phyloP scores from a whole-genome alignment of 768 basidiomycete species.

The Rhodosporidiobolus odoratus region DNA sequence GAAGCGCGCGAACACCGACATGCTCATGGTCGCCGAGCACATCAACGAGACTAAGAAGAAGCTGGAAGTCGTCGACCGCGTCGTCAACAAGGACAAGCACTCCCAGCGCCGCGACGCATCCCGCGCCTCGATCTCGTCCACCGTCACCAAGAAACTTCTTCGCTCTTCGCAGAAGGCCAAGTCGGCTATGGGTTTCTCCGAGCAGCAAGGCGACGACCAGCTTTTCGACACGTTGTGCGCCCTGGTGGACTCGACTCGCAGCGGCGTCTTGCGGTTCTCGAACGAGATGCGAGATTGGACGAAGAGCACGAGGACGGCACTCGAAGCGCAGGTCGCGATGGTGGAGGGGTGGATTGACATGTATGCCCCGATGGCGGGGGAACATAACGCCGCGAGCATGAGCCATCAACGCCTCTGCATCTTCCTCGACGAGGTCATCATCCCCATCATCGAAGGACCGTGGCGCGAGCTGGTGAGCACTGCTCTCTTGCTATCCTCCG shows the following conservation, averaged over 20 bases:
- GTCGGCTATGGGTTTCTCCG: slow-evolving; percentile 17
- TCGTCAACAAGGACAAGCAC: slow-evolving; percentile 34
- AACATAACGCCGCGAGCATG: slow-evolving; percentile 6
- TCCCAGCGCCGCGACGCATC: slow-evolving; percentile 16
- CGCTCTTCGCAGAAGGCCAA: slow-evolving; percentile 33
- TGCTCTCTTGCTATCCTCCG: not conserved
- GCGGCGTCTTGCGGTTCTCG: slow-evolving; percentile 26
- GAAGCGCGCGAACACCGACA: slow-evolving; percentile 32
- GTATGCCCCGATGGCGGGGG: slow-evolving; percentile 36
- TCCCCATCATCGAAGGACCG: slow-evolving; percentile 33
- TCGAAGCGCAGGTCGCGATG: slow-evolving; percentile 33
- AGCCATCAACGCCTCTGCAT: slow-evolving; percentile 33
- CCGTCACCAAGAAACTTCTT: slow-evolving; percentile 36
- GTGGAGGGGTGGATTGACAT: slow-evolving; percentile 40
- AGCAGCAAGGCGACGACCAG: slow-evolving; percentile 22
- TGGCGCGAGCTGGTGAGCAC: slow-evolving; percentile 38
- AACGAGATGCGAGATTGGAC: slow-evolving; percentile 39
- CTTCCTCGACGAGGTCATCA: slow-evolving; percentile 37
- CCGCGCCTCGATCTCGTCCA: slow-evolving; percentile 14
- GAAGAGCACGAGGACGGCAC: slow-evolving; percentile 25
- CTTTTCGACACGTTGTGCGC: slow-evolving; percentile 36
- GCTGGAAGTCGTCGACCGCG: slow-evolving; percentile 33
- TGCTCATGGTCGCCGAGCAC: slow-evolving; percentile 41
- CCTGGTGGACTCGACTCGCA: slow-evolving; percentile 24
- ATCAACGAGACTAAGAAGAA: slow-evolving; percentile 43